phyloP scores from a whole-genome alignment of 2,329 filamentous ascomycete species.

The Fusarium floridanum region DNA sequence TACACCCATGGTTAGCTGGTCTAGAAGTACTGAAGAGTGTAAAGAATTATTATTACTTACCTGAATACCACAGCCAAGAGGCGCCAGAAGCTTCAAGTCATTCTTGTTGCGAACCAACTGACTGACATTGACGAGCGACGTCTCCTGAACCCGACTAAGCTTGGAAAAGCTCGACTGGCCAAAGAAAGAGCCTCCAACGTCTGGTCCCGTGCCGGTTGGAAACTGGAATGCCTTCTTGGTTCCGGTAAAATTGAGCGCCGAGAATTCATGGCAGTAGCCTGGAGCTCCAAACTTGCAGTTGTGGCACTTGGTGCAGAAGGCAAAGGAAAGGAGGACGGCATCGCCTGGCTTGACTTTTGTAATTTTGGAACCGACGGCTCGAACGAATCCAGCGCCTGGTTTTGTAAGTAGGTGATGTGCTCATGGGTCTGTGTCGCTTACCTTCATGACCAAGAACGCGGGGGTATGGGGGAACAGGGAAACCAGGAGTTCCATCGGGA shows the following conservation, averaged over 20 bases:
- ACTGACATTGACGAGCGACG: slow-evolving; percentile 17
- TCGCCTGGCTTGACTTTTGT: slow-evolving; percentile 23
- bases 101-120: slow-evolving; percentile 1
- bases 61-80: slow-evolving; percentile 24
- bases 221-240: slow-evolving; percentile 1
- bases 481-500: slow-evolving; percentile 22
- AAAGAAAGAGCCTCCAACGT: slow-evolving; percentile 19
- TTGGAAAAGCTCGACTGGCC: slow-evolving; percentile 22
- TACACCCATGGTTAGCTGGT: background rate
- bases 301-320: slow-evolving; percentile 21
- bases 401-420: background rate
- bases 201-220: background rate
- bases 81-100: slow-evolving; percentile 20
- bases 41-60: background rate
- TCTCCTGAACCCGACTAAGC: slow-evolving; percentile 13
- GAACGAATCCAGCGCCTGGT: background rate
- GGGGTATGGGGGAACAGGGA: slow-evolving; percentile 20
- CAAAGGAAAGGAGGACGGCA: slow-evolving; percentile 23
- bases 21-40: background rate
- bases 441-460: slow-evolving; percentile 17
- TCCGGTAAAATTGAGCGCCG: slow-evolving; percentile 14
- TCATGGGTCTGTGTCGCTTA: background rate
- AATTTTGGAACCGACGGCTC: background rate
- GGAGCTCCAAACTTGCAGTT: slow-evolving; percentile 21
- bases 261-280: slow-evolving; percentile 20